A percentile compares a stretch with the other conserved stretches of the same genome.
phyloP scores from a whole-genome alignment of 306 rosid genomes.

The Begonia masoniana region DNA sequence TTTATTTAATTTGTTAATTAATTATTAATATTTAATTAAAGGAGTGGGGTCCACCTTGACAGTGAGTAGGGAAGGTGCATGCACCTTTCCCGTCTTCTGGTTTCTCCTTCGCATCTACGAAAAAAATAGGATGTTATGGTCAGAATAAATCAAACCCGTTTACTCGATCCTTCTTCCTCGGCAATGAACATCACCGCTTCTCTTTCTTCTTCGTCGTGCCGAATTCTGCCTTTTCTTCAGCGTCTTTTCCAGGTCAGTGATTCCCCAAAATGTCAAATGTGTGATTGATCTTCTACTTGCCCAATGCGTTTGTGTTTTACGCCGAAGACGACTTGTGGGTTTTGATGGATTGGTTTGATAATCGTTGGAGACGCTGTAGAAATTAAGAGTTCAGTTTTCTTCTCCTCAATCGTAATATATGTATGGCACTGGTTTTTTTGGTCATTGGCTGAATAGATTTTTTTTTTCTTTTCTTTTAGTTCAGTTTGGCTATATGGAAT shows the following conservation, averaged over 20 bases:
- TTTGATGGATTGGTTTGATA: conserved; percentile 5
- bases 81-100: conserved; percentile 17
- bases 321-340: conserved; percentile 1
- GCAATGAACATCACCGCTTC: conserved; percentile 13
- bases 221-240: background rate
- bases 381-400: conserved; percentile 5
- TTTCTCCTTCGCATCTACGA: background rate
- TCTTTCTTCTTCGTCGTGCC: background rate
- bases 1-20: too few relatives aligned
- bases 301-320: background rate
- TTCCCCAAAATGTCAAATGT: background rate
- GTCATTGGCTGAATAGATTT: too few relatives aligned
- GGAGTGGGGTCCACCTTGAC: conserved; percentile 10
- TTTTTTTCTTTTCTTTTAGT: too few relatives aligned
- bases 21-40: too few relatives aligned
- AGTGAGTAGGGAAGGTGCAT: conserved; percentile 18
- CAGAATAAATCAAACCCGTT: conserved; percentile 12
- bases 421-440: too few relatives aligned
- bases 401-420: too few relatives aligned
- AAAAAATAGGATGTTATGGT: background rate
- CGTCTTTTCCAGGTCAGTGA: conserved; percentile 22
- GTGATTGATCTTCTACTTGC: conserved; percentile 7
- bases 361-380: background rate
- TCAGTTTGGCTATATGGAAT: too few relatives aligned
- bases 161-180: background rate